A percentile compares a stretch with the other conserved stretches of the same genome.
These are phyloP conservation scores for Pseudozyma thailandica DNA, from an alignment of 1,284 basidiomycete genomes.

Conservation along the genomic window DNA sequence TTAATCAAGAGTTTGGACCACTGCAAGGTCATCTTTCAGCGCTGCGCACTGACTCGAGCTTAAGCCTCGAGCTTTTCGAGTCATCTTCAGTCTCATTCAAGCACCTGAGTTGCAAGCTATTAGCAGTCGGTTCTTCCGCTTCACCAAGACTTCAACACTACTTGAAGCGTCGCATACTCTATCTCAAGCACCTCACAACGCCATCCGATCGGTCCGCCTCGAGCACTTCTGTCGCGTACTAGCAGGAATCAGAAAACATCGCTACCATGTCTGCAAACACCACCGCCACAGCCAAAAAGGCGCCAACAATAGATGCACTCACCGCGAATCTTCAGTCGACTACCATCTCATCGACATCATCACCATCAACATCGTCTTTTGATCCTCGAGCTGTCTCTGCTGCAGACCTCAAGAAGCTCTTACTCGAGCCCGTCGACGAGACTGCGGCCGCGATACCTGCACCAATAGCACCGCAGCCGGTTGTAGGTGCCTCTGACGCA, in stretches of 20 bases:
- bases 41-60: background rate
- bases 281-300: conserved; percentile 33
- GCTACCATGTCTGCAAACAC: conserved; percentile 23
- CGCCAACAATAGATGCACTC: conserved; percentile 51
- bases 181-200: background rate
- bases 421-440: conserved; percentile 38
- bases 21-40: background rate
- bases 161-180: background rate
- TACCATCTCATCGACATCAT: conserved; percentile 11
- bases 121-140: too few relatives aligned
- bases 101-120: background rate
- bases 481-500: background rate
- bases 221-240: too few relatives aligned
- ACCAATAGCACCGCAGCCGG: conserved; percentile 7
- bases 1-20: background rate
- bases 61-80: background rate
- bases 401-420: conserved; percentile 28
- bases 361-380: background rate
- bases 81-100: background rate
- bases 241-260: too few relatives aligned
- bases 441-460: conserved; percentile 5
- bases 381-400: conserved; percentile 14
- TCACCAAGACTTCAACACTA: too few relatives aligned
- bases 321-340: conserved; percentile 38
- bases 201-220: background rate